Evolutionary conservation across 495 filamentous ascomycete species (phyloP), one percentile per base, ranked within the genome.

Genomic region (Aspergillus conjunctus): DNA sequence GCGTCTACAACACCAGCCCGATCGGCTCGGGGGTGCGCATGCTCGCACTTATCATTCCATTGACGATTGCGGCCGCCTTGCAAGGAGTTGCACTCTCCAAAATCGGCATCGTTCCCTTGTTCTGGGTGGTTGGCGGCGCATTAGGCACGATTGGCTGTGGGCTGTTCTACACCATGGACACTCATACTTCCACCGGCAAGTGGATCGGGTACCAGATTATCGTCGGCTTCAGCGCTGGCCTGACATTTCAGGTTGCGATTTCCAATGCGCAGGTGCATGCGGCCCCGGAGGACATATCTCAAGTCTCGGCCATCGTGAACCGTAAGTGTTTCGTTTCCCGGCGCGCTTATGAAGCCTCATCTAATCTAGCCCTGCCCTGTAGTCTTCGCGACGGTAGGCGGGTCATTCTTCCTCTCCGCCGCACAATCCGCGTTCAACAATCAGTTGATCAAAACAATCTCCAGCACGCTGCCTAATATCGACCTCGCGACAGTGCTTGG

Each of bases 141-240:
- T 20, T 48, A 2, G 44, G 6, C n/a, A 48, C 44, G 0, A 65
- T 92, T 55, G 91, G 87, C 26, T 73, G 74, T 18, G 91, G 88
- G 0, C 62, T 84, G 8, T 37, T 81, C 14, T 73, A 69, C 49
- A 73, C 70, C 12, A 59, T 72, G 26, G 57, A 56, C 44, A 48
- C 20, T 7, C 17, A 22, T 30, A 71, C 64, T 30, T 33, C 50
- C 10, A n/a, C 56, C 17, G 62, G 53, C 34, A 66, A 71, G 39
- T 79, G 73, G 72, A 72, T 77, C 43, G 77, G 78, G 0, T 79
- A 77, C 57, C 75, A 78, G 64, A 59, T 73, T 15, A 22, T 80
- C 22, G 51, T 63, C 14, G 77, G 76, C 9, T n/a, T 69, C 41
- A 74, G 68, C 21, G 11, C 61, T 3, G 78, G 73, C 3, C 37